These are phyloP conservation scores for Pseudocercospora eumusae DNA, from an alignment of 2,329 filamentous ascomycete genomes.

Conservation along the genomic window DNA sequence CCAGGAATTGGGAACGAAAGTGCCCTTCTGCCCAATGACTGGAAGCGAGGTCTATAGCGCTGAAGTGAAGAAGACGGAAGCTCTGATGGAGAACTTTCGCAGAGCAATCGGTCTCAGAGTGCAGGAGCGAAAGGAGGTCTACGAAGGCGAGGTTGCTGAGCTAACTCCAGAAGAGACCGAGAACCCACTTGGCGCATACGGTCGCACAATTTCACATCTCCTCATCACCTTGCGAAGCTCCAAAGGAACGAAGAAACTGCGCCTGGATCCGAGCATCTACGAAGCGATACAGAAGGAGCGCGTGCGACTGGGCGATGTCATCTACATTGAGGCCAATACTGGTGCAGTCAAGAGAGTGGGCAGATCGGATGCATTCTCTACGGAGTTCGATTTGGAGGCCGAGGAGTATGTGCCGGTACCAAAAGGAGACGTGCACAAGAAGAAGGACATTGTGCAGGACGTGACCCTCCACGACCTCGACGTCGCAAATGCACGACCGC, in stretches of 20 bases:
- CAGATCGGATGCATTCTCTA: constrained; percentile 93
- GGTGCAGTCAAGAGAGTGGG: constrained; percentile 97
- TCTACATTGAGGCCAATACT: constrained; percentile 99
- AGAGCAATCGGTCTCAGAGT: constrained; percentile 95
- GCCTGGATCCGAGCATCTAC: constrained; percentile 96
- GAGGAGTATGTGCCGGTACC: constrained; percentile 99
- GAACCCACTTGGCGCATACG: constrained; percentile 94
- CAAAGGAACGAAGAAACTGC: constrained; percentile 95
- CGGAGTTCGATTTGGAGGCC: constrained; percentile 96
- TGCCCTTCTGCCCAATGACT: constrained; percentile 97
- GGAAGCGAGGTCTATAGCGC: constrained; percentile 97
- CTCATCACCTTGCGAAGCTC: constrained; percentile 93
- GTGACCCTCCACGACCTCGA: constrained; percentile 96
- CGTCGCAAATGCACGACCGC: constrained; percentile 89
- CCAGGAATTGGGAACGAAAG: constrained; percentile 96
- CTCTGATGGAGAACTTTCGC: constrained; percentile 98
- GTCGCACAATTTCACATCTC: constrained; percentile 94
- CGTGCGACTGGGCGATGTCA: constrained; percentile 92
- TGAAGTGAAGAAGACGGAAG: constrained; percentile 99
- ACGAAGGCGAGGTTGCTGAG: constrained; percentile 97
- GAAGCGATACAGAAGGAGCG: constrained; percentile 98
- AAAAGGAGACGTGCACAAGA: constrained; percentile 99
- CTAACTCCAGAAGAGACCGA: constrained; percentile 96
- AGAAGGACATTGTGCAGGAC: constrained; percentile 99
- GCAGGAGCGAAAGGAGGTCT: constrained; percentile 98